These are phyloP conservation scores for Pueraria montana DNA, from an alignment of 306 rosid species.

Conservation along the genomic window DNA sequence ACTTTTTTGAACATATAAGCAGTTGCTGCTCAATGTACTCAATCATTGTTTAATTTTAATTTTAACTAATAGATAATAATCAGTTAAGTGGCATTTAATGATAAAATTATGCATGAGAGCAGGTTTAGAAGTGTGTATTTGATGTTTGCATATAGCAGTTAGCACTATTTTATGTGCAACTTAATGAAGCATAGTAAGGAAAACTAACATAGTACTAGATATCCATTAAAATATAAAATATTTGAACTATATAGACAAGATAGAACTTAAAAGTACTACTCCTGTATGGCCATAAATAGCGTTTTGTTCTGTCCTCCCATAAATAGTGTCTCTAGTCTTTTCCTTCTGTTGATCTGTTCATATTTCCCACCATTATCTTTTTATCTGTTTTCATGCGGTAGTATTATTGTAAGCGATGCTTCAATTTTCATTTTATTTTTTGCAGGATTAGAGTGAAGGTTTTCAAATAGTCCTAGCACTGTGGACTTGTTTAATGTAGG, in stretches of 20 bases:
- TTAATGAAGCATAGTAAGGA: background rate
- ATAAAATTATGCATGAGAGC: background rate
- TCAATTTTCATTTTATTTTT: background rate
- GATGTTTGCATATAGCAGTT: background rate
- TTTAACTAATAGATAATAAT: background rate
- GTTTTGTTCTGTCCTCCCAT: background rate
- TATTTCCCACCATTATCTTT: background rate
- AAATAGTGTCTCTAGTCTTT: background rate
- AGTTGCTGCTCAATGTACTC: background rate
- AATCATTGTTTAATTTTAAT: background rate
- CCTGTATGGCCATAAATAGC: background rate
- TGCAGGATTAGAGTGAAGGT: constrained; percentile 52
- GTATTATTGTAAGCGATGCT: constrained; percentile 17
- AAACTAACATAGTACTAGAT: background rate
- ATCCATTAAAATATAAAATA: background rate
- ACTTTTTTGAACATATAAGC: background rate
- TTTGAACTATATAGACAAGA: background rate
- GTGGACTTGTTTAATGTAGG: constrained; percentile 24
- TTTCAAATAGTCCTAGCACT: background rate
- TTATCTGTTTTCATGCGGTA: background rate
- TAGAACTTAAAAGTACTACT: background rate
- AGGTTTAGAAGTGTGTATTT: background rate
- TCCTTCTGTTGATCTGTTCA: background rate
- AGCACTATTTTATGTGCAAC: background rate
- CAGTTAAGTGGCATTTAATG: background rate